Evolutionary conservation across 2,329 filamentous ascomycete species (phyloP).

Genomic region (Neofusicoccum umdonicola): DNA sequence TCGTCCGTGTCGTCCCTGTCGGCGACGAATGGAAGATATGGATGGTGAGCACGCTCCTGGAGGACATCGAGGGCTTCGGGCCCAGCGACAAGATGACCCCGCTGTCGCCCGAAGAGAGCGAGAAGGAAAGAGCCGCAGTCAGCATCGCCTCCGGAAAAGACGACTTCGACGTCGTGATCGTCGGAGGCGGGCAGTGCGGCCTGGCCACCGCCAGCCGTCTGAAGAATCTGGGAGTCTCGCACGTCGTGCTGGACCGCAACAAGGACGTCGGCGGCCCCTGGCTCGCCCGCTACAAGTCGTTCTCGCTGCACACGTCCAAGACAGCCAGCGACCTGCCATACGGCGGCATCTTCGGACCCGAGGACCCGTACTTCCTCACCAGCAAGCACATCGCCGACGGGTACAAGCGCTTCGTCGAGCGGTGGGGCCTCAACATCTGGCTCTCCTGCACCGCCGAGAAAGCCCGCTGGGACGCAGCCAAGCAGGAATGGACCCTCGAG

Average conservation of each 20-base stretch:
- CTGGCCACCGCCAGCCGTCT: constrained; percentile 44
- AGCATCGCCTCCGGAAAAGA: constrained; percentile 26
- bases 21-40: constrained; percentile 40
- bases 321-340: constrained; percentile 41
- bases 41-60: constrained; percentile 37
- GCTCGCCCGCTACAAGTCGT: constrained; percentile 46
- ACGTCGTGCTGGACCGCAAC: constrained; percentile 47
- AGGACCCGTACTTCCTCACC: constrained; percentile 25
- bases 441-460: constrained; percentile 36
- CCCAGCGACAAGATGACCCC: constrained; percentile 19
- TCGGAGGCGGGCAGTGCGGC: constrained; percentile 47
- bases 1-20: constrained; percentile 32
- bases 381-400: constrained; percentile 37
- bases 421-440: constrained; percentile 41
- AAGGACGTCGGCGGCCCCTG: constrained; percentile 46
- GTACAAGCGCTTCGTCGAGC: constrained; percentile 37
- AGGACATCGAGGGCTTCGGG: constrained; percentile 37
- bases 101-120: constrained; percentile 23
- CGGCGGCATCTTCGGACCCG: constrained; percentile 32
- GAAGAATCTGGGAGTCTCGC: constrained; percentile 42
- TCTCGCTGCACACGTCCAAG: constrained; percentile 42
- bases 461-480: constrained; percentile 38
- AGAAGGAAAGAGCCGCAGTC: constrained; percentile 30
- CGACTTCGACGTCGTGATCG: constrained; percentile 16
- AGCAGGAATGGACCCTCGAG: constrained; percentile 38